Conservation (phyloP, 148 eudicot genomes). For the Silene uniflora region DNA sequence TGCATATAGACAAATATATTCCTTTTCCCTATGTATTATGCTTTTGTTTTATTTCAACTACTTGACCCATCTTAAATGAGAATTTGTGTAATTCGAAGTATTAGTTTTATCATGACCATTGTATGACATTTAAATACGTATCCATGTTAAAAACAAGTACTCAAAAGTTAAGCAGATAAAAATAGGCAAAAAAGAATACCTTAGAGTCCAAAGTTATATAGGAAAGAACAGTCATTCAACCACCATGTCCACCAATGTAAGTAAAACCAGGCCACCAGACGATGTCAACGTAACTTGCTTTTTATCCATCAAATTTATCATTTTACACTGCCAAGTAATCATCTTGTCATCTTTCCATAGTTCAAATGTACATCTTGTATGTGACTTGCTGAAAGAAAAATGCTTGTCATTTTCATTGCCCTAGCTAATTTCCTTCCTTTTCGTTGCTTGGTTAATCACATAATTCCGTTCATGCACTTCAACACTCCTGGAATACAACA, state of each 20-base stretch:
- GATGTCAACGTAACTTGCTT: slow-evolving; percentile 12
- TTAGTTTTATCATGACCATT: neutral
- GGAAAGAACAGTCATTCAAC: slow-evolving; percentile 14
- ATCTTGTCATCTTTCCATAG: slow-evolving; percentile 13
- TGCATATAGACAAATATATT: no score
- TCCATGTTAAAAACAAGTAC: neutral
- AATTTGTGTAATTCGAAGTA: neutral
- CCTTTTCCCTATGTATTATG: no score
- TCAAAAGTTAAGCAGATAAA: neutral
- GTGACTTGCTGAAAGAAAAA: slow-evolving; percentile 9
- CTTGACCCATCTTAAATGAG: no score
- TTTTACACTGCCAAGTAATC: slow-evolving; percentile 9
- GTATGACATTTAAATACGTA: neutral
- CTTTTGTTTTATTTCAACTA: no score
- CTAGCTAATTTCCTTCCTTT: neutral
- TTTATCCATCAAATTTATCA: slow-evolving; percentile 7
- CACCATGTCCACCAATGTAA: neutral
- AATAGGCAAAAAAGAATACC: slow-evolving; percentile 1
- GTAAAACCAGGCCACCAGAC: slow-evolving; percentile 7
- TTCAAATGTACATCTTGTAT: neutral
- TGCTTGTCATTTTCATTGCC: slow-evolving; percentile 13
- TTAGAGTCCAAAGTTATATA: slow-evolving; percentile 4
- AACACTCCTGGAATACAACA: slow-evolving; percentile 3
- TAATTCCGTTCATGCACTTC: neutral
- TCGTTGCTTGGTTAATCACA: neutral